Percentiles rank a stretch among this genome's conserved stretches.
Conservation (phyloP, 345 rosid genomes). For the Sapria himalayana region DNA sequence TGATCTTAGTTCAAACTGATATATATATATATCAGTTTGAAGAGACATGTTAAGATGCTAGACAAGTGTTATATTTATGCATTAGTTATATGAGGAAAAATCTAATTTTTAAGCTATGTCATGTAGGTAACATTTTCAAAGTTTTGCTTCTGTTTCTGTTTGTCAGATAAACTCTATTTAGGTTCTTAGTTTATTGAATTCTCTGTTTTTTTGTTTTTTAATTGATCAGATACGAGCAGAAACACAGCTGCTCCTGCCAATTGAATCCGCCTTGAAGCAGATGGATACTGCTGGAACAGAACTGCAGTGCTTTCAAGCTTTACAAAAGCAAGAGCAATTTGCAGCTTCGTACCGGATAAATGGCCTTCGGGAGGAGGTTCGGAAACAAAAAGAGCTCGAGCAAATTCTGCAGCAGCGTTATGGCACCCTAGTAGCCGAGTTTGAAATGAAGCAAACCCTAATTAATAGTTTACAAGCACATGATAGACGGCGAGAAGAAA, state of each 20-base stretch:
- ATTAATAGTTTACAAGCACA: slow-evolving; percentile 24
- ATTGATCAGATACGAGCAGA: slow-evolving; percentile 50
- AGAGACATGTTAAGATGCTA: too few species aligned
- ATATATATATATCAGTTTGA: too few species aligned
- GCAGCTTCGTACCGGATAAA: slow-evolving; percentile 74
- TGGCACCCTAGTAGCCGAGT: slow-evolving; percentile 35
- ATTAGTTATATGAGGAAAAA: too few species aligned
- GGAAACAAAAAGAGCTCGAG: slow-evolving; percentile 84
- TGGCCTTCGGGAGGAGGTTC: slow-evolving; percentile 63
- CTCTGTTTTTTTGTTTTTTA: too few species aligned
- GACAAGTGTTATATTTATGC: too few species aligned
- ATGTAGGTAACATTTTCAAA: too few species aligned
- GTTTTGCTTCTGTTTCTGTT: too few species aligned
- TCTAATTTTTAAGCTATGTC: too few species aligned
- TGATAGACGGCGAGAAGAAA: slow-evolving; percentile 34
- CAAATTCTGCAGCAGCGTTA: slow-evolving; percentile 46
- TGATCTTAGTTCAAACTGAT: too few species aligned
- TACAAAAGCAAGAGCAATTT: slow-evolving; percentile 83
- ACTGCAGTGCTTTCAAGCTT: slow-evolving; percentile 72
- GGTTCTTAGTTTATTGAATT: too few species aligned
- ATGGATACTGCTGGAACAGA: slow-evolving; percentile 75
- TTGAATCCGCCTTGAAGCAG: slow-evolving; percentile 62
- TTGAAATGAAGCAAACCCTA: slow-evolving; percentile 34
- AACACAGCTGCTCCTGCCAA: slow-evolving; percentile 49
- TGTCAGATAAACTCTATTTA: too few species aligned